Conservation (phyloP, 176 grass and related monocot genomes). For the Tuctoria greenei region DNA sequence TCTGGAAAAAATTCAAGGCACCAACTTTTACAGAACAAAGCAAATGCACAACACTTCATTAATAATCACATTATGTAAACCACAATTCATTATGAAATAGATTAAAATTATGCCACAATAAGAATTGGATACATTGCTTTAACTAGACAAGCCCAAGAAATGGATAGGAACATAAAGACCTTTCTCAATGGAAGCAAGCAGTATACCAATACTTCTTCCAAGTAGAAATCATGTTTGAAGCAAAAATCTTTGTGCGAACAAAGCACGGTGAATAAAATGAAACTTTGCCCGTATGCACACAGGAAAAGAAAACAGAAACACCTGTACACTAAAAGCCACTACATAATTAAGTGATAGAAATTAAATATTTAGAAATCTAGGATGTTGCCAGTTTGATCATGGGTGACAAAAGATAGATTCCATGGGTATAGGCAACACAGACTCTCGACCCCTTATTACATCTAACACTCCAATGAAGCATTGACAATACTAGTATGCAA, state of each 20-base stretch:
- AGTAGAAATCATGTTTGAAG: too few relatives aligned
- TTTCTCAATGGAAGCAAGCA: too few relatives aligned
- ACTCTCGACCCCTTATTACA: too few relatives aligned
- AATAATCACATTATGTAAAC: background rate
- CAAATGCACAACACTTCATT: background rate
- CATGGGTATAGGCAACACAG: too few relatives aligned
- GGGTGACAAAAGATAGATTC: background rate
- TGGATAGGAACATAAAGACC: background rate
- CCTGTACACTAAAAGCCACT: background rate
- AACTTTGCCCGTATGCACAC: background rate
- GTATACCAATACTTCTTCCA: too few relatives aligned
- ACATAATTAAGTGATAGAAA: background rate
- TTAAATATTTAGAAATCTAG: background rate
- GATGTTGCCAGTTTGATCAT: background rate
- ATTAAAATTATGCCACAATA: background rate
- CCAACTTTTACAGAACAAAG: background rate
- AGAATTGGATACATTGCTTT: background rate
- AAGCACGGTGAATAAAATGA: too few relatives aligned
- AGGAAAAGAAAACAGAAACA: background rate
- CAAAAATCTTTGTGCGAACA: too few relatives aligned
- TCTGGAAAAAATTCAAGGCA: background rate
- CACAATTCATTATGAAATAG: background rate
- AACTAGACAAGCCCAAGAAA: background rate
- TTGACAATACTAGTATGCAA: too few relatives aligned
- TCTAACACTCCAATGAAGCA: too few relatives aligned